Conservation (phyloP, 2,329 filamentous ascomycete species). For the Piedraia hortae region DNA sequence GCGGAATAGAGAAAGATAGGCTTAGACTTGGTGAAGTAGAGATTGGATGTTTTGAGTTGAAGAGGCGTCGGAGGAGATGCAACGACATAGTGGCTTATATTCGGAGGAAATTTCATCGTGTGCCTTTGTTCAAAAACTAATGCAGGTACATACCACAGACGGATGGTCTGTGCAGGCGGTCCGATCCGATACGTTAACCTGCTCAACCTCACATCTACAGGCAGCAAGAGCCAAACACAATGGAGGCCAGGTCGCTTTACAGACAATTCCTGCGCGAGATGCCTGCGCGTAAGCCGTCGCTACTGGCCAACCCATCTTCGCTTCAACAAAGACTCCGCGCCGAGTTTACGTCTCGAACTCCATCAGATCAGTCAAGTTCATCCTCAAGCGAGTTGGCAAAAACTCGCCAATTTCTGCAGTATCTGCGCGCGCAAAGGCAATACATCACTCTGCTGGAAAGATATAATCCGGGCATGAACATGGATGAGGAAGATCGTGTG, state of each 20-base stretch:
- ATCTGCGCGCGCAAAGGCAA: conserved; percentile 58
- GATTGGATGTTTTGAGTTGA: conserved; percentile 16
- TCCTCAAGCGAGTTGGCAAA: conserved; percentile 17
- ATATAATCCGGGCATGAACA: conserved; percentile 79
- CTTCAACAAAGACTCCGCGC: conserved; percentile 42
- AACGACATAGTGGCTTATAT: too few species aligned
- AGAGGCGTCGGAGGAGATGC: conserved; percentile 9
- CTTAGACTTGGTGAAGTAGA: conserved; percentile 20
- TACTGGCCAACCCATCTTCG: conserved; percentile 30
- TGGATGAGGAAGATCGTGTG: conserved; percentile 63
- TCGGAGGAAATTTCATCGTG: too few species aligned
- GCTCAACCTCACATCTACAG: too few species aligned
- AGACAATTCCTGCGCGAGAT: conserved; percentile 72
- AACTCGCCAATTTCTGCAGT: conserved; percentile 54
- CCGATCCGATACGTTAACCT: too few species aligned
- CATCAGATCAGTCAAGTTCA: conserved; percentile 6
- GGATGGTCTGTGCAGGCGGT: too few species aligned
- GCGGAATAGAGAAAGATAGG: conserved; percentile 32
- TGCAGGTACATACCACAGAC: too few species aligned
- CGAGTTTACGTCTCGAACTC: conserved; percentile 9
- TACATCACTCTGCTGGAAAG: conserved; percentile 62
- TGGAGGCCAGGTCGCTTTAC: conserved; percentile 47
- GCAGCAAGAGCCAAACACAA: too few species aligned
- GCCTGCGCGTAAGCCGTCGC: conserved; percentile 33
- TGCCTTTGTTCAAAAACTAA: too few species aligned